Conservation (phyloP, 345 rosid genomes). For the Zanthoxylum bungeanum region DNA sequence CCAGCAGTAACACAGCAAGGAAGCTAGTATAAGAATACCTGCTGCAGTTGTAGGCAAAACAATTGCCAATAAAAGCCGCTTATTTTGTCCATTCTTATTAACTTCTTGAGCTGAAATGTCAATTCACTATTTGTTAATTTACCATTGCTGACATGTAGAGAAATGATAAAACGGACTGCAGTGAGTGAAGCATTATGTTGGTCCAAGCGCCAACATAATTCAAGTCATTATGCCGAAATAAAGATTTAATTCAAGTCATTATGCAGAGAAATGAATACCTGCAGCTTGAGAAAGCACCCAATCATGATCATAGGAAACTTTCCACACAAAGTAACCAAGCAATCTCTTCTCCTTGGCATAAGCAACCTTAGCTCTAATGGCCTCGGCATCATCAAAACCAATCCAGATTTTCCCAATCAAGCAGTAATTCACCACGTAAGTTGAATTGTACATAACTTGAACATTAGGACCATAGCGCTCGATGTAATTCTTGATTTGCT, state of each 20-base stretch:
- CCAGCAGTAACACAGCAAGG: background rate
- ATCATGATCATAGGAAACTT: conserved; percentile 28
- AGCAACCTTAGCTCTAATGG: conserved; percentile 29
- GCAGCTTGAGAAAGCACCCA: conserved; percentile 39
- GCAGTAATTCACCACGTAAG: conserved; percentile 30
- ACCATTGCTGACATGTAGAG: too few species aligned
- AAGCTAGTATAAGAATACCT: conserved; percentile 5
- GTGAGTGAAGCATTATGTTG: too few species aligned
- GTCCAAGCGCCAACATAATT: too few species aligned
- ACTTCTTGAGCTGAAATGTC: background rate
- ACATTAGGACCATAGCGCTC: background rate
- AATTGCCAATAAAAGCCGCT: conserved; percentile 3
- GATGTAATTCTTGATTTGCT: conserved; percentile 13
- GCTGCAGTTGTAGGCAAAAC: conserved; percentile 15
- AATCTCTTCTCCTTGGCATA: conserved; percentile 38
- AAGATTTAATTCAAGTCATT: background rate
- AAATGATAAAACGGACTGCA: too few species aligned
- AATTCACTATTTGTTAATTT: too few species aligned
- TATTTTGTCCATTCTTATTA: background rate
- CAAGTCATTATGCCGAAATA: background rate
- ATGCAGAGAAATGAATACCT: background rate
- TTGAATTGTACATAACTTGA: conserved; percentile 25
- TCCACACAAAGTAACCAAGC: conserved; percentile 36
- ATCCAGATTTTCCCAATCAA: conserved; percentile 29
- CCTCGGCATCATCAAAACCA: conserved; percentile 40